Evolutionary conservation across 164 flowering plant species (phyloP).

Genomic region (Pachysandra terminalis): DNA sequence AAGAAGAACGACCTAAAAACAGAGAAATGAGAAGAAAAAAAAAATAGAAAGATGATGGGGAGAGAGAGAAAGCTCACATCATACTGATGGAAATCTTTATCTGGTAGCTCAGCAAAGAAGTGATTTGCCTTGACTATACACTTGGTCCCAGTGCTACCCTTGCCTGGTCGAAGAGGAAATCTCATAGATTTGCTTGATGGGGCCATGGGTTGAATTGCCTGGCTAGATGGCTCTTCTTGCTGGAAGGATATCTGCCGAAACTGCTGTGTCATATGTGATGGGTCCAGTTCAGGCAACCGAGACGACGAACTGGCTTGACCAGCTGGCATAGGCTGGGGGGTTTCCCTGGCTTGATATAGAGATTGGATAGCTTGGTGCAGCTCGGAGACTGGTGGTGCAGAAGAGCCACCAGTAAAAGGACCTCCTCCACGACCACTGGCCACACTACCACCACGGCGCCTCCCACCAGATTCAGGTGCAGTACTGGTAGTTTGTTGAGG

Average conservation of each 20-base stretch:
- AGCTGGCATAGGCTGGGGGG: not conserved
- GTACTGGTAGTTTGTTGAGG: not conserved
- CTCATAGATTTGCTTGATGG: constrained; percentile 29
- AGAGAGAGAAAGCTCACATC: constrained; percentile 33
- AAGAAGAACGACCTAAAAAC: no score
- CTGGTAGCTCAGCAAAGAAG: constrained; percentile 38
- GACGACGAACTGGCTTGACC: not conserved
- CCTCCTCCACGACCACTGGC: constrained; percentile 13
- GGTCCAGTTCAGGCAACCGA: not conserved
- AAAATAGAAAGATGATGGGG: not conserved
- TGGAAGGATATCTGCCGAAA: not conserved
- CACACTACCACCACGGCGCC: constrained; percentile 10
- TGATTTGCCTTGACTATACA: constrained; percentile 49
- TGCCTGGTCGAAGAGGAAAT: constrained; percentile 40
- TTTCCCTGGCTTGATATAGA: not conserved
- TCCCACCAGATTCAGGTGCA: not conserved
- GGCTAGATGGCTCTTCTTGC: not conserved
- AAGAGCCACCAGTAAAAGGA: constrained; percentile 18
- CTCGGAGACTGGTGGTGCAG: constrained; percentile 29
- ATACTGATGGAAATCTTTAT: constrained; percentile 43
- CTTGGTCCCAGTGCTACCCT: constrained; percentile 33
- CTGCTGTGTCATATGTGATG: not conserved
- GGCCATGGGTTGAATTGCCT: constrained; percentile 14
- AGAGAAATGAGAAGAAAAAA: not conserved
- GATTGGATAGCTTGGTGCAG: constrained; percentile 33